Base-by-base conservation (phyloP, 2,329 filamentous ascomycete genomes). In the Ophiocordyceps camponoti-saundersi region DNA sequence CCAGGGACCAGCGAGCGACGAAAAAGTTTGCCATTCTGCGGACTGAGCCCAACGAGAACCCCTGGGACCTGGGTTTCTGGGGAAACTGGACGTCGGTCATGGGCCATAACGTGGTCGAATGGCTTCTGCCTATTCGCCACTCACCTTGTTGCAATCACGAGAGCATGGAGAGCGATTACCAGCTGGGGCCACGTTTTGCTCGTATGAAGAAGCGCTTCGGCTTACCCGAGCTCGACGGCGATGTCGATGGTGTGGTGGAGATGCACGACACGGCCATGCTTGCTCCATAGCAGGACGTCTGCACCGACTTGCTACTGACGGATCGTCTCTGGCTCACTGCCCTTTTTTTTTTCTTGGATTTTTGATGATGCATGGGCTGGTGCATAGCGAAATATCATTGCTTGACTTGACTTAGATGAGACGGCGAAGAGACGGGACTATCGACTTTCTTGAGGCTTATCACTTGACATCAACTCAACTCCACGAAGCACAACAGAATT, bases 51-150 rank as follows among this genome's bases (percentile, higher is more conserved):
- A 81, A 85, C 11, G 81, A 92, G 54, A 95, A 95, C 53, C 86
- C 87, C 0, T 98, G 87, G 80, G 77, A 94, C 55, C 66, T 92
- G 1, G 85, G 84, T 2, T 64, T 65, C 10, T 70, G 74, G 51
- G 64, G 69, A 26, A 96, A 96, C 57, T 81, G 88, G 65, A 76
- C 78, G 52, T 74, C 81, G 15, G 77, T 95, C 22, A 87, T 98
- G 80, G 90, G 90, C 0, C 65, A 73, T 44, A 75, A 65, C 20
- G 52, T 79, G 2, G 50, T 81, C 15, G 84, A 95, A 49, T 96
- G 89, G 89, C 57, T 95, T 13, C 64, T 95, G 1, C 90, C 90
- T 0, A 60, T 94, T 32, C 77, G 70, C 48, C 71, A 75, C 49
- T 87, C 84, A 5, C 90, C 90, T 0, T 90, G 84, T 60, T 73